Evolutionary conservation across 2,329 filamentous ascomycete species (phyloP), one percentile per base, ranked within the genome.

Genomic region (Beauveria asiatica): DNA sequence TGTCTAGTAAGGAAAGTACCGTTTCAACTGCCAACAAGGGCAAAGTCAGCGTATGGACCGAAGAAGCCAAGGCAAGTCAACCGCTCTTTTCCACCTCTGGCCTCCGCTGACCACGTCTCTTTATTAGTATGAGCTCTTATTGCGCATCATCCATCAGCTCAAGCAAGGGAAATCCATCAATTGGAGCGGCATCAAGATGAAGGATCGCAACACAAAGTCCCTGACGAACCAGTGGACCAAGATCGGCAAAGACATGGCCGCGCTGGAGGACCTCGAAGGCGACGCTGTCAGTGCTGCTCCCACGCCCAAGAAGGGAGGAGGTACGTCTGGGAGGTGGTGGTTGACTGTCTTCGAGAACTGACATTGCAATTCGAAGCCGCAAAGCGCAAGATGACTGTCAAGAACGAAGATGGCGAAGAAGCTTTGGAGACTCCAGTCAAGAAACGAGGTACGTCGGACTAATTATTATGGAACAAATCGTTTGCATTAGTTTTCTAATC

Each of bases 151-250:
- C 17, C 65, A 67, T 3, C 71, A 73, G 52, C 56, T 72, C 25
- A 71, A 69, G 48, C 65, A 69, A 0, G 69, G 70, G 3, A 70
- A 67, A 13, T 19, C 64, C 5, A 73, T 76, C 63, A 72, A 73
- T 50, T 76, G 74, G 74, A 60, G 62, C 1, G 63, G 62, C 3
- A 65, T 76, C 27, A 64, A 65, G 25, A 74, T 77, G 67, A 70
- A 72, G 0, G 72, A 71, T 0, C 72, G 75, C 8, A 75, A 73
- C 1, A 61, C 65, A 23, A 77, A 76, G 62, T 73, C 72, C 2
- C 63, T 77, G 0, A 67, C 73, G 62, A 70, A 73, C 46, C 67
- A 70, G 59, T 77, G 74, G 74, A 70, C 69, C 1, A 69, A 66
- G 11, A 68, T 76, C 23, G 69, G 70, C 27, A 75, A 75, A 37